These are phyloP conservation scores for Fraxinus baroniana DNA, from an alignment of 305 asterid genomes.

Conservation along the genomic window DNA sequence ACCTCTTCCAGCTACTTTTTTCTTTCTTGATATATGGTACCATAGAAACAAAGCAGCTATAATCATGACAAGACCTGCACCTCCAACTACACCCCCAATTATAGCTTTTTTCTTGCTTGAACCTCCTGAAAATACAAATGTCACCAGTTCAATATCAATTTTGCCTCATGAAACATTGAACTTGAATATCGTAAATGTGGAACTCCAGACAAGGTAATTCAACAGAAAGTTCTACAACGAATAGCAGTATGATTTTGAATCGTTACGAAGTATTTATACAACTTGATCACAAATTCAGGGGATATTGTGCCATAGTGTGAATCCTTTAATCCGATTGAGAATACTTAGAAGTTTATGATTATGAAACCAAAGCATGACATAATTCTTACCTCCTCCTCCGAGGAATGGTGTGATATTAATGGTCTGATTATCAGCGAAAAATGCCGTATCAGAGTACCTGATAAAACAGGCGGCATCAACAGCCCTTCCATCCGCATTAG, in stretches of 20 bases:
- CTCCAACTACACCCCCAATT: slow-evolving; percentile 75
- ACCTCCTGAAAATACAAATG: slow-evolving; percentile 36
- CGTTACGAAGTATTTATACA: not conserved
- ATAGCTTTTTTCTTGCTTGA: slow-evolving; percentile 58
- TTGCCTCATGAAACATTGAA: not conserved
- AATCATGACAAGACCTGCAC: slow-evolving; percentile 50
- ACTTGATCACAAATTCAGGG: not conserved
- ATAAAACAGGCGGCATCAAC: slow-evolving; percentile 70
- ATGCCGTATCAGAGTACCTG: slow-evolving; percentile 55
- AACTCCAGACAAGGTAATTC: not conserved
- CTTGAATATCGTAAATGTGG: not conserved
- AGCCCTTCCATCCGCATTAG: slow-evolving; percentile 66
- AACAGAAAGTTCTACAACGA: not conserved
- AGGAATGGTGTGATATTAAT: slow-evolving; percentile 53
- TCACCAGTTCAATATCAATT: not conserved
- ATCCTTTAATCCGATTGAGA: not conserved
- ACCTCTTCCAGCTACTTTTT: slow-evolving; percentile 47
- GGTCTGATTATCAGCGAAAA: slow-evolving; percentile 62
- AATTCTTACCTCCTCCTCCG: slow-evolving; percentile 36
- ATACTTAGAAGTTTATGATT: not conserved
- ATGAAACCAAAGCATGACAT: not conserved
- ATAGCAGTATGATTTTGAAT: not conserved
- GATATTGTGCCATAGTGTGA: not conserved
- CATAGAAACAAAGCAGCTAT: slow-evolving; percentile 43
- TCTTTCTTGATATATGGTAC: slow-evolving; percentile 44